Evolutionary conservation across 2,329 filamentous ascomycete species (phyloP).

Genomic region (Penicillium occitanis): DNA sequence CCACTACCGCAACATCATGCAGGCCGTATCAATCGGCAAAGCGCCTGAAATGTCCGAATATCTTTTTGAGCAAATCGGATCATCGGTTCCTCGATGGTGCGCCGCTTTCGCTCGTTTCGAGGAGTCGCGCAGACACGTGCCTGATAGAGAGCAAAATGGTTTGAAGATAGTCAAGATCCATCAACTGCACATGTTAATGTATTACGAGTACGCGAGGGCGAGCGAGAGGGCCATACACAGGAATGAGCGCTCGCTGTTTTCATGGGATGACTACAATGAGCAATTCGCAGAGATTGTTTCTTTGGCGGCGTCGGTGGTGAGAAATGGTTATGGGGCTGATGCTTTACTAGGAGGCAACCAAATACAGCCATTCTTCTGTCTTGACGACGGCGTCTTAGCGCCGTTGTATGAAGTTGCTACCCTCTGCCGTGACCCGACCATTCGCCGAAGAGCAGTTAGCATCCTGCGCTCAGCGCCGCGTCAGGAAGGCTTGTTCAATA

Average conservation of each 20-base stretch:
- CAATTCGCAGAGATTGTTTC: constrained; percentile 31
- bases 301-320: constrained; percentile 28
- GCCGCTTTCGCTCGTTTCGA: constrained; percentile 10
- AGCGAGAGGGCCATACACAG: neutral
- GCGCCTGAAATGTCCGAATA: constrained; percentile 1
- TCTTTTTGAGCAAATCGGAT: constrained; percentile 6
- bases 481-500: constrained; percentile 29
- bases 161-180: constrained; percentile 14
- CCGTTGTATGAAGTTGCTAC: constrained; percentile 31
- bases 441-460: constrained; percentile 29
- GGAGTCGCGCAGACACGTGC: neutral
- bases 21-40: neutral
- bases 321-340: neutral
- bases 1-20: constrained; percentile 11
- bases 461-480: constrained; percentile 26
- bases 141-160: neutral
- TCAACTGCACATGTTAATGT: constrained; percentile 2
- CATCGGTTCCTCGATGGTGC: constrained; percentile 7
- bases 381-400: constrained; percentile 32
- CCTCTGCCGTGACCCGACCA: constrained; percentile 31
- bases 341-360: neutral
- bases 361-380: constrained; percentile 26
- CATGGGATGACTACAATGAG: constrained; percentile 29
- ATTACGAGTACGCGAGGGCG: constrained; percentile 2
- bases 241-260: constrained; percentile 19